Percentiles rank a stretch among this genome's conserved stretches.
These are phyloP conservation scores for Earliella scabrosa DNA, from an alignment of 1,284 basidiomycete species.

Conservation along the genomic window DNA sequence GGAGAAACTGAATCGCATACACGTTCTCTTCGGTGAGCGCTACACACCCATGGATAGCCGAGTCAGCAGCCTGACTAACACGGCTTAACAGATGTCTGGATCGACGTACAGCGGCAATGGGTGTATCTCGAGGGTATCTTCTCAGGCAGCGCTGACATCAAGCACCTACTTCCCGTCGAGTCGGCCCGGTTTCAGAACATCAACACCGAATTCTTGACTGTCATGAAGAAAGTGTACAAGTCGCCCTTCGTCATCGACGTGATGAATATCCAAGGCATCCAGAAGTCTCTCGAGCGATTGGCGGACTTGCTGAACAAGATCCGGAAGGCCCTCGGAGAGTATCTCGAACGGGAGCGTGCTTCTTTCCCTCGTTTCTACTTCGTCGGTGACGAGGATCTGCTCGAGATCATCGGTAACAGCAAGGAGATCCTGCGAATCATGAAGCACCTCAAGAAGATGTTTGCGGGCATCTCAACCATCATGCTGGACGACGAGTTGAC, in stretches of 20 bases:
- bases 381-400: conserved; percentile 97
- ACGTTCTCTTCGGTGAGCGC: conserved; percentile 88
- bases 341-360: conserved; percentile 95
- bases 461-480: conserved; percentile 94
- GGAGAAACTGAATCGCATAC: conserved; percentile 93
- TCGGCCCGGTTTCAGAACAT: conserved; percentile 98
- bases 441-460: conserved; percentile 99
- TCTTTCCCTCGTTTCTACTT: conserved; percentile 99
- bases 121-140: conserved; percentile 99
- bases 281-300: conserved; percentile 96
- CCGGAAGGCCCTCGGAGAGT: conserved; percentile 99
- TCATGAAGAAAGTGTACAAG: conserved; percentile 99
- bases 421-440: conserved; percentile 97
- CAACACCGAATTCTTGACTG: conserved; percentile 96
- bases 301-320: conserved; percentile 98
- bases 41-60: background rate
- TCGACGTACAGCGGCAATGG: conserved; percentile 99
- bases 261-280: conserved; percentile 94
- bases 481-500: conserved; percentile 89
- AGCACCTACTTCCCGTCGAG: conserved; percentile 97
- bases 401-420: conserved; percentile 99
- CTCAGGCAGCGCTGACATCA: conserved; percentile 98
- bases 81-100: conserved; percentile 86
- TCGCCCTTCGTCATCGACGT: conserved; percentile 98
- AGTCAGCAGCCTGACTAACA: background rate